Conservation (phyloP, 2,329 filamentous ascomycete species). For the Cladophialophora immunda region DNA sequence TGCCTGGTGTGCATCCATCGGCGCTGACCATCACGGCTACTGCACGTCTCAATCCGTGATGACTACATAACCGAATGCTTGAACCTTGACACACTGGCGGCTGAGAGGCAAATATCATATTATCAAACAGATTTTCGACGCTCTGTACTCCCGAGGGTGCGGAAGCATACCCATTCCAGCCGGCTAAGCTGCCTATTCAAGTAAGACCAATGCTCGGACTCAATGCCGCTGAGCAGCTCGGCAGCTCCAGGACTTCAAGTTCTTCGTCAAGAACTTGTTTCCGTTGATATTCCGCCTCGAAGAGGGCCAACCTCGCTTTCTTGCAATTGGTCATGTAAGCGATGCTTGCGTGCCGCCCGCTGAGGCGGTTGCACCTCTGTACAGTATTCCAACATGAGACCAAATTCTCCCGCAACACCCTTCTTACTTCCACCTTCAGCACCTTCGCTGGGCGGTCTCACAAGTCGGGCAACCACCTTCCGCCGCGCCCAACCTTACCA, state of each 20-base stretch:
- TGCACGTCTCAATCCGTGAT: neutral
- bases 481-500: constrained; percentile 73
- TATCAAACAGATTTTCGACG: no score
- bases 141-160: neutral
- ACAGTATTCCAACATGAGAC: neutral
- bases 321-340: constrained; percentile 14
- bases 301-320: neutral
- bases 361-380: neutral
- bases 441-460: constrained; percentile 41
- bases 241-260: neutral
- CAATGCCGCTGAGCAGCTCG: neutral
- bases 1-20: neutral
- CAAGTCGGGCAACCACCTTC: constrained; percentile 66
- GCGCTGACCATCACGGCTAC: neutral
- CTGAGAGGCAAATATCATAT: no score
- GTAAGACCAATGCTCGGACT: neutral
- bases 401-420: neutral
- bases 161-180: neutral
- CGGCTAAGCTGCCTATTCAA: neutral
- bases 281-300: neutral
- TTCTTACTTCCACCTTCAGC: neutral
- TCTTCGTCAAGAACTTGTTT: neutral
- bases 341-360: constrained; percentile 13
- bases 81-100: neutral
- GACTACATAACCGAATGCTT: neutral